Percentiles rank a stretch among this genome's conserved stretches.
Conservation (phyloP, 2,329 filamentous ascomycete species). For the Colletotrichum musicola region DNA sequence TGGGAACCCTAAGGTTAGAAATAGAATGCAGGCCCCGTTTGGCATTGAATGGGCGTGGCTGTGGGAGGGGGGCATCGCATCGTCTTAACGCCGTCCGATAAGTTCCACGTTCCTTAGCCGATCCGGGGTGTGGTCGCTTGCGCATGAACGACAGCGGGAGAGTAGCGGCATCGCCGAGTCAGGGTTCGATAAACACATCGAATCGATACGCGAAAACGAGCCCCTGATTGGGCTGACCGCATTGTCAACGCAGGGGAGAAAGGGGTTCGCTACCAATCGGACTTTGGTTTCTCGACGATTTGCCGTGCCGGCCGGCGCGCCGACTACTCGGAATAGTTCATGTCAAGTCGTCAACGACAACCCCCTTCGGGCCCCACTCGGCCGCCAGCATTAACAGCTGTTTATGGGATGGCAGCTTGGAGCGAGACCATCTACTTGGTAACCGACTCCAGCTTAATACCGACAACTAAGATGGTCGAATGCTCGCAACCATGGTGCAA, state of each 20-base stretch:
- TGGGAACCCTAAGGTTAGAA: slow-evolving; percentile 5
- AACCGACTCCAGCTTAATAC: slow-evolving; percentile 19
- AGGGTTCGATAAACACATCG: slow-evolving; percentile 12
- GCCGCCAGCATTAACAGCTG: slow-evolving; percentile 1
- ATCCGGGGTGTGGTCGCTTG: slow-evolving; percentile 13
- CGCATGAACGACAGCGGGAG: slow-evolving; percentile 28
- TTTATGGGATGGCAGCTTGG: not conserved
- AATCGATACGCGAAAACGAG: not conserved
- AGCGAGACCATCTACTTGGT: slow-evolving; percentile 22
- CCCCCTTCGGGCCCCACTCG: slow-evolving; percentile 7
- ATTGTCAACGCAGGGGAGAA: not conserved
- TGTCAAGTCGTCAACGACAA: not conserved
- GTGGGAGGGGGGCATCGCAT: not conserved
- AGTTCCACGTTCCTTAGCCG: slow-evolving; percentile 21
- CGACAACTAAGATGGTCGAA: slow-evolving; percentile 4
- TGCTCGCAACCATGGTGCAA: slow-evolving; percentile 4
- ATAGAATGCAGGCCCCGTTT: slow-evolving; percentile 20
- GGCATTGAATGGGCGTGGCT: slow-evolving; percentile 14
- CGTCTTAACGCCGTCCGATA: slow-evolving; percentile 25
- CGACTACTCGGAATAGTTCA: slow-evolving; percentile 20
- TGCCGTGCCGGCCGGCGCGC: slow-evolving; percentile 13
- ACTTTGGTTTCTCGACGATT: not conserved
- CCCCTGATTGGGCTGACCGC: not conserved
- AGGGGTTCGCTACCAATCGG: not conserved
- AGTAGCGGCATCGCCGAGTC: slow-evolving; percentile 31